Evolutionary conservation across 2,329 filamentous ascomycete genomes (phyloP).

Genomic region (Pseudocercospora eumusae): DNA sequence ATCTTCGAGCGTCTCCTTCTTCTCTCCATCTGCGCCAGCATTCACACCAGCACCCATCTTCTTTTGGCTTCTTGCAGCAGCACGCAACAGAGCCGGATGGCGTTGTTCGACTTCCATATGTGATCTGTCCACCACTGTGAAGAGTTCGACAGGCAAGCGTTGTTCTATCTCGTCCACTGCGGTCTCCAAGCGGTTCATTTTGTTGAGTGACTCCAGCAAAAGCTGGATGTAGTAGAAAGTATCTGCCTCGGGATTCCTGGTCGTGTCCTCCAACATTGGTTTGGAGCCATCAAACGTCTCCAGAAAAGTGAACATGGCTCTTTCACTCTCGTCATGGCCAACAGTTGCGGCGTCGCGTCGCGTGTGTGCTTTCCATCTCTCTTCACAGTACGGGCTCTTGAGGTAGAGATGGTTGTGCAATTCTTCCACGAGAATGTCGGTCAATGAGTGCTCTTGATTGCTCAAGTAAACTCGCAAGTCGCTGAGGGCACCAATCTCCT

Average conservation of each 20-base stretch:
- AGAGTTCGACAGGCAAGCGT: constrained; percentile 87
- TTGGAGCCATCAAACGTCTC: constrained; percentile 57
- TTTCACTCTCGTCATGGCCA: constrained; percentile 50
- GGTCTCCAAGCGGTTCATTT: constrained; percentile 79
- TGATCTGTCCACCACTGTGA: constrained; percentile 89
- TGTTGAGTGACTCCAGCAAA: constrained; percentile 85
- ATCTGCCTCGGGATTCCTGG: constrained; percentile 90
- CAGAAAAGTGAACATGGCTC: constrained; percentile 59
- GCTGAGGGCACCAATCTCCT: constrained; percentile 83
- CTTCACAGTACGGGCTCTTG: constrained; percentile 95
- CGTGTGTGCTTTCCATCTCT: constrained; percentile 84
- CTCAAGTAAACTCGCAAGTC: constrained; percentile 85
- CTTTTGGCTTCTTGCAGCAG: constrained; percentile 53
- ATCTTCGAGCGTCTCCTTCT: constrained; percentile 81
- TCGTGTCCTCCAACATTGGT: constrained; percentile 77
- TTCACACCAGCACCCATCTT: constrained; percentile 39
- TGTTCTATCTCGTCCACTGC: constrained; percentile 91
- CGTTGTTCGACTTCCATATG: constrained; percentile 91
- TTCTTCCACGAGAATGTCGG: constrained; percentile 96
- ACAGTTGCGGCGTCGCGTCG: constrained; percentile 49
- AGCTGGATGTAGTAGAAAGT: constrained; percentile 92
- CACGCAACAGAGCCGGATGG: constrained; percentile 75
- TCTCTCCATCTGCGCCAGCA: constrained; percentile 35
- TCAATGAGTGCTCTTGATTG: constrained; percentile 88
- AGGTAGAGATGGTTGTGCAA: constrained; percentile 95